phyloP scores from a whole-genome alignment of 2,329 filamentous ascomycete species.

The Mycosphaerella arachidis region DNA sequence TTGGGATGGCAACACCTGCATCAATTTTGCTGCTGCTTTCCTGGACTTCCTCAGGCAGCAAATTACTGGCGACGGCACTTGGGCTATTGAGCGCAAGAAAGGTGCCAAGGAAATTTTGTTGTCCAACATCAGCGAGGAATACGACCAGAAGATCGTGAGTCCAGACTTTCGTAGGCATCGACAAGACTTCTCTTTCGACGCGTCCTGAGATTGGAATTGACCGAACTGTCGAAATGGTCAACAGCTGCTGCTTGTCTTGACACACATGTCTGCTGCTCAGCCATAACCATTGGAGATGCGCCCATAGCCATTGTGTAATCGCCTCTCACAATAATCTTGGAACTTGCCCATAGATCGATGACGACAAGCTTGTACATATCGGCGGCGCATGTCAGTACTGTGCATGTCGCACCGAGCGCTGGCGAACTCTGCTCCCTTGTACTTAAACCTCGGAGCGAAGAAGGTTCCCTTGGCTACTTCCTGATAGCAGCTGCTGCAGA shows the following conservation, averaged over 20 bases:
- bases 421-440: background rate
- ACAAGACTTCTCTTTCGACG: slow-evolving; percentile 1
- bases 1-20: slow-evolving; percentile 92
- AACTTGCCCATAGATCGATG: background rate
- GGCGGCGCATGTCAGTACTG: background rate
- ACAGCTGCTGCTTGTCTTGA: background rate
- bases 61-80: slow-evolving; percentile 63
- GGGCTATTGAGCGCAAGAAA: slow-evolving; percentile 67
- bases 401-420: background rate
- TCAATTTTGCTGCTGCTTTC: slow-evolving; percentile 79
- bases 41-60: slow-evolving; percentile 53
- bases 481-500: background rate
- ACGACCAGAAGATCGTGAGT: slow-evolving; percentile 14
- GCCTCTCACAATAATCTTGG: background rate
- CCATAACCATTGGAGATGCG: background rate
- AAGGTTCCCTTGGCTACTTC: background rate
- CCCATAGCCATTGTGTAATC: background rate
- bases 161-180: slow-evolving; percentile 11
- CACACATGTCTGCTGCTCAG: background rate
- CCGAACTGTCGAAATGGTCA: background rate
- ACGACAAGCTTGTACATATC: background rate
- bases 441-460: background rate
- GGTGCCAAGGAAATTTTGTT: slow-evolving; percentile 65
- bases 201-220: background rate
- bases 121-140: slow-evolving; percentile 50